Evolutionary conservation across 192 early-diverging fungal species (phyloP).

Genomic region (Coemansia sp.): DNA sequence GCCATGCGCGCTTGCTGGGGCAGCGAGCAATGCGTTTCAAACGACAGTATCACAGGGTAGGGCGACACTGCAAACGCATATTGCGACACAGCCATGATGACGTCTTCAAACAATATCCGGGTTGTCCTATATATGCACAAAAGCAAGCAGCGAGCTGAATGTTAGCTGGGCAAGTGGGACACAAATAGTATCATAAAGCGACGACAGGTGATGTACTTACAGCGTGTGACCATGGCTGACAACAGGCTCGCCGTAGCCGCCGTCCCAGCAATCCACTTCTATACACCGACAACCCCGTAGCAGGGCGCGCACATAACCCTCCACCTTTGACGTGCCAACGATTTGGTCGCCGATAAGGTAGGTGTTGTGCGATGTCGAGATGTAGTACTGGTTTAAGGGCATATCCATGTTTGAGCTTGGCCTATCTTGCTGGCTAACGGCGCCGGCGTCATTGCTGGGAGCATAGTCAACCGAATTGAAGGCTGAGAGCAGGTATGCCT

Average conservation of each 20-base stretch:
- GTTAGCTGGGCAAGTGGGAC: not conserved
- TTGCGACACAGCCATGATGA: constrained; percentile 73
- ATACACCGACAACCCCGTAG: constrained; percentile 85
- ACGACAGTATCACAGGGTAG: constrained; percentile 80
- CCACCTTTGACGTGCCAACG: constrained; percentile 72
- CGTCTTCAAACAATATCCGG: constrained; percentile 78
- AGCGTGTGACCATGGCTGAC: constrained; percentile 84
- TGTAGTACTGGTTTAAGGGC: constrained; percentile 77
- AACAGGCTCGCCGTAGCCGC: constrained; percentile 69
- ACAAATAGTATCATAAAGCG: not conserved
- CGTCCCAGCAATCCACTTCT: constrained; percentile 95
- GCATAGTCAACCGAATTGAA: constrained; percentile 29
- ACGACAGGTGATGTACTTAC: constrained; percentile 42
- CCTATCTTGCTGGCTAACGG: not conserved
- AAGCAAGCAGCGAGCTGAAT: not conserved
- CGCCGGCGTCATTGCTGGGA: not conserved
- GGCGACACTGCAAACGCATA: constrained; percentile 83
- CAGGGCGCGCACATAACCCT: constrained; percentile 84
- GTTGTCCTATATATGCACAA: constrained; percentile 55
- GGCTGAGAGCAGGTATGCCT: constrained; percentile 40
- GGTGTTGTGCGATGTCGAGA: constrained; percentile 89
- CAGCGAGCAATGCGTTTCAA: constrained; percentile 79
- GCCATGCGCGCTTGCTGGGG: constrained; percentile 79
- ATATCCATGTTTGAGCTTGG: constrained; percentile 41
- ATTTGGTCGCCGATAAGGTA: constrained; percentile 85